phyloP scores from a whole-genome alignment of 495 filamentous ascomycete species.

The Penicillium parvum region DNA sequence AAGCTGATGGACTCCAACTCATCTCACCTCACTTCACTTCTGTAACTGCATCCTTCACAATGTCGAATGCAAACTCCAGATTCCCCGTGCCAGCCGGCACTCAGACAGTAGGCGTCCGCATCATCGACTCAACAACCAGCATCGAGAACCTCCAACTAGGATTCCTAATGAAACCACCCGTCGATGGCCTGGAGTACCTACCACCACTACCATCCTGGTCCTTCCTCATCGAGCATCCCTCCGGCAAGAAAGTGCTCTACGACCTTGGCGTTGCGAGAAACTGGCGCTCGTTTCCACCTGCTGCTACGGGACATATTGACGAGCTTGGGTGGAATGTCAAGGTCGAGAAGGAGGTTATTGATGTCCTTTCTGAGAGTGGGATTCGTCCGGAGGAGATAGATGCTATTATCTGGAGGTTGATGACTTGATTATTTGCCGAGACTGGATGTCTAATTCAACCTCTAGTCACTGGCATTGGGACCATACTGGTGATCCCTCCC shows the following conservation, averaged over 20 bases:
- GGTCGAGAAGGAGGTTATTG: slow-evolving; percentile 45
- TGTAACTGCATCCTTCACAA: neutral
- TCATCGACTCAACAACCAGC: slow-evolving; percentile 48
- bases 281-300: slow-evolving; percentile 39
- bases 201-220: slow-evolving; percentile 39
- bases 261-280: slow-evolving; percentile 57
- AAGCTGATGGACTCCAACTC: too few relatives aligned
- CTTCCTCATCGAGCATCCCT: slow-evolving; percentile 52
- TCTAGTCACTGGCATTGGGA: slow-evolving; percentile 26
- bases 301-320: slow-evolving; percentile 21
- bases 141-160: slow-evolving; percentile 28
- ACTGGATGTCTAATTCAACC: too few relatives aligned
- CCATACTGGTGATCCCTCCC: slow-evolving; percentile 53
- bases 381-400: slow-evolving; percentile 45
- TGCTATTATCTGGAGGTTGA: slow-evolving; percentile 51
- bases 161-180: slow-evolving; percentile 39
- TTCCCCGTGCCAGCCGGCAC: slow-evolving; percentile 5
- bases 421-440: neutral
- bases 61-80: neutral
- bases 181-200: slow-evolving; percentile 39
- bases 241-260: slow-evolving; percentile 47
- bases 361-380: slow-evolving; percentile 45
- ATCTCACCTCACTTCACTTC: neutral
- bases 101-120: slow-evolving; percentile 35
- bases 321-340: slow-evolving; percentile 20